Conservation (phyloP, 768 basidiomycete species). For the Coprinopsis marcescibilis region DNA sequence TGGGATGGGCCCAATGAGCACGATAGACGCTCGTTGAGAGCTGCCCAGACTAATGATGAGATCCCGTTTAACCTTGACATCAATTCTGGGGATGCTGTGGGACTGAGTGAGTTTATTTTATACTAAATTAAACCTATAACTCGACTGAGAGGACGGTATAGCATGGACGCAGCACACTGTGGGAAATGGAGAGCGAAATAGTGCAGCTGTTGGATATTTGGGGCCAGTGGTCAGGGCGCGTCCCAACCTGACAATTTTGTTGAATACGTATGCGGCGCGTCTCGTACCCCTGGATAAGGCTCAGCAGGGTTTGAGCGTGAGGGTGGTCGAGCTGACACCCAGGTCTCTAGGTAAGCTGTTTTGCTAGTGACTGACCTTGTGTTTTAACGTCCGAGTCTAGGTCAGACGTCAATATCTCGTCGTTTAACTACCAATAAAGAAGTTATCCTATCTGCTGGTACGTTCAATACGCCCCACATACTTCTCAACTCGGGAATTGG, state of each 20-base stretch:
- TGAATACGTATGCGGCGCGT: neutral
- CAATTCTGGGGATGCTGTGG: neutral
- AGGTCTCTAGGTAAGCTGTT: neutral
- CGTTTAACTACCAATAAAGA: constrained; percentile 39
- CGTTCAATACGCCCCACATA: constrained; percentile 19
- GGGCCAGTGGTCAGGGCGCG: neutral
- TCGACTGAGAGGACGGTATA: neutral
- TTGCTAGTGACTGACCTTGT: neutral
- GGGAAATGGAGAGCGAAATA: neutral
- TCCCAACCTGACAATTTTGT: neutral
- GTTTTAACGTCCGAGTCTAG: neutral
- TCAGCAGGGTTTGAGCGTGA: neutral
- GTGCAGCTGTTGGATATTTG: neutral
- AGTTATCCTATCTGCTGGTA: constrained; percentile 34
- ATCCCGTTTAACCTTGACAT: too few relatives aligned
- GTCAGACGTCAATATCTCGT: constrained; percentile 17
- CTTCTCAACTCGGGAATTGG: constrained; percentile 25
- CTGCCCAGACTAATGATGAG: too few relatives aligned
- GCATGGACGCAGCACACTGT: constrained; percentile 1
- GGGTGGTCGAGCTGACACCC: constrained; percentile 6
- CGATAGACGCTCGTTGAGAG: too few relatives aligned
- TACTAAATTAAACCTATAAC: neutral
- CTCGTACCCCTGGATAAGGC: neutral
- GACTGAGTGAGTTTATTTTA: neutral
- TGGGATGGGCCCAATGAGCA: too few relatives aligned